Evolutionary conservation across 2,329 filamentous ascomycete genomes (phyloP).

Genomic region (Fusarium paranaense): DNA sequence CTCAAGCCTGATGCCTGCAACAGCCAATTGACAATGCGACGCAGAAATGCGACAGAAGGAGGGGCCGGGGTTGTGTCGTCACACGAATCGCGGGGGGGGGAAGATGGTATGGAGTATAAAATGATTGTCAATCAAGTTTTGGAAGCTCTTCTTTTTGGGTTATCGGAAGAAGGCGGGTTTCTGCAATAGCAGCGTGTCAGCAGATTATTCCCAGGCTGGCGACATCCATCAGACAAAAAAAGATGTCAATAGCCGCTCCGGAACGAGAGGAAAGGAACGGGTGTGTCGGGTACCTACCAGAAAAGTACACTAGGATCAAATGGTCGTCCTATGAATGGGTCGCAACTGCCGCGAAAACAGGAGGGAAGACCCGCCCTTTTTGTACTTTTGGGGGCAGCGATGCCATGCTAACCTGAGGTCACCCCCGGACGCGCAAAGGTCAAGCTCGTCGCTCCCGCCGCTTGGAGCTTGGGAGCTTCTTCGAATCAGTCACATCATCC

Average conservation of each 20-base stretch:
- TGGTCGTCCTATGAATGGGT: slow-evolving; percentile 41
- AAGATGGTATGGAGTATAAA: background rate
- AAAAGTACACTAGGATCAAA: slow-evolving; percentile 16
- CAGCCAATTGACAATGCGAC: slow-evolving; percentile 19
- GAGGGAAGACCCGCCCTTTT: slow-evolving; percentile 49
- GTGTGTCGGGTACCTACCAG: slow-evolving; percentile 29
- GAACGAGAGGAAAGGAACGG: background rate
- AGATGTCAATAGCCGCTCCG: background rate
- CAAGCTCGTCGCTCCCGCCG: background rate
- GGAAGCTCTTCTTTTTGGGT: background rate
- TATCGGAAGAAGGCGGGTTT: background rate
- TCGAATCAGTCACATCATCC: slow-evolving; percentile 29
- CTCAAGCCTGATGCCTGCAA: slow-evolving; percentile 13
- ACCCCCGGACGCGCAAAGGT: background rate
- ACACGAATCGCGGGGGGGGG: slow-evolving; percentile 25
- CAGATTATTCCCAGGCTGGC: background rate
- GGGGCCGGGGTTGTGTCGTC: slow-evolving; percentile 22
- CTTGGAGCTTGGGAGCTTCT: background rate
- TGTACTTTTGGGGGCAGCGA: slow-evolving; percentile 42
- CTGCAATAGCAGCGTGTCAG: slow-evolving; percentile 2
- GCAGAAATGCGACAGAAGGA: slow-evolving; percentile 14
- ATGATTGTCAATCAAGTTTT: background rate
- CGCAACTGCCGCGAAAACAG: slow-evolving; percentile 39
- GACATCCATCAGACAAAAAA: background rate
- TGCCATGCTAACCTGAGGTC: background rate